Conservation (phyloP, 2,329 filamentous ascomycete genomes). For the Paraphaeosphaeria sporulosa region DNA sequence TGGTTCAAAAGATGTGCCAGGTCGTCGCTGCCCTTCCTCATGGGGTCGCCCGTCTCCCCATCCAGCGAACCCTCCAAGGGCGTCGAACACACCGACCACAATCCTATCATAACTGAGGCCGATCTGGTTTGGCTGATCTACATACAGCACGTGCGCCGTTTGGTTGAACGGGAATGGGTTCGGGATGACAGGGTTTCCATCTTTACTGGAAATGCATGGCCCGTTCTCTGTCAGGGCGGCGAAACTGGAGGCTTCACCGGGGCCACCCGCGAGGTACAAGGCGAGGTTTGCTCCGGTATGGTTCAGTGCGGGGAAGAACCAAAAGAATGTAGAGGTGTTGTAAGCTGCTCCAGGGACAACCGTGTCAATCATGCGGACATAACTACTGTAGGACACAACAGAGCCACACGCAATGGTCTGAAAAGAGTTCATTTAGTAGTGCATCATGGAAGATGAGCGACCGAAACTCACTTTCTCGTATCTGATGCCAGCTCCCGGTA, state of each 20-base stretch:
- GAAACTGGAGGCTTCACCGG: slow-evolving; percentile 19
- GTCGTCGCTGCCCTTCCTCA: slow-evolving; percentile 42
- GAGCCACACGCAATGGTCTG: slow-evolving; percentile 56
- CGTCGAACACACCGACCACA: slow-evolving; percentile 15
- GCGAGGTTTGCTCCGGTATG: slow-evolving; percentile 24
- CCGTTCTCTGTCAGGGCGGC: slow-evolving; percentile 19
- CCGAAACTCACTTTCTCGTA: neutral
- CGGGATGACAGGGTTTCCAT: slow-evolving; percentile 10
- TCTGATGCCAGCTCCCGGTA: neutral
- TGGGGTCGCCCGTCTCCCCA: slow-evolving; percentile 6
- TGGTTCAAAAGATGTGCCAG: slow-evolving; percentile 59
- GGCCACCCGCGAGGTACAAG: slow-evolving; percentile 22
- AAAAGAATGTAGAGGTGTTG: slow-evolving; percentile 35
- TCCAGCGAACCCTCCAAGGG: neutral
- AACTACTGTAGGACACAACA: slow-evolving; percentile 63
- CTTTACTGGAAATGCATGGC: slow-evolving; percentile 3
- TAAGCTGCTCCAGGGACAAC: slow-evolving; percentile 32
- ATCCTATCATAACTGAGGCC: slow-evolving; percentile 18
- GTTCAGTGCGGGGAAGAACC: slow-evolving; percentile 30
- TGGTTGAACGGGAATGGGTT: slow-evolving; percentile 19
- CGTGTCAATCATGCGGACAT: slow-evolving; percentile 60
- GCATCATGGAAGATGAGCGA: neutral
- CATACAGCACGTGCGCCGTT: slow-evolving; percentile 17
- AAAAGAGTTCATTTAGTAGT: neutral
- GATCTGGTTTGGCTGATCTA: slow-evolving; percentile 17